phyloP scores from a whole-genome alignment of 2,329 filamentous ascomycete genomes.

The Pyrenophora seminiperda region DNA sequence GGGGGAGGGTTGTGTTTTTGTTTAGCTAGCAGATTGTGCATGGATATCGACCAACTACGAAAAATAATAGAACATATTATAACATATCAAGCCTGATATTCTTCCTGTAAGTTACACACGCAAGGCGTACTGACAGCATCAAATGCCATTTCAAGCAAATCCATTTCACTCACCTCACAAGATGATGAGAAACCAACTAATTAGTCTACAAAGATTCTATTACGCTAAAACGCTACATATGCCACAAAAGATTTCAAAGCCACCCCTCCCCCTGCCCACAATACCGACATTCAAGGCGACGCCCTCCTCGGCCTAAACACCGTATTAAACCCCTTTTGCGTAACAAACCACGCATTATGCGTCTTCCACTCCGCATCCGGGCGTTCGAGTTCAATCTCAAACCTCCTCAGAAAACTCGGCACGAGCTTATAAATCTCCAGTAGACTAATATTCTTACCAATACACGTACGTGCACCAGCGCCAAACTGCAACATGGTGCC shows the following conservation, averaged over 20 bases:
- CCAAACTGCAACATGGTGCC: slow-evolving; percentile 75
- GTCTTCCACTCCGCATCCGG: slow-evolving; percentile 53
- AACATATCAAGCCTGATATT: no score
- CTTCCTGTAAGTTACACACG: no score
- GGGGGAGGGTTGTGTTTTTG: background rate
- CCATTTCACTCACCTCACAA: no score
- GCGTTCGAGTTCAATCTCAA: slow-evolving; percentile 58
- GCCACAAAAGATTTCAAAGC: no score
- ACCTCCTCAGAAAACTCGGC: slow-evolving; percentile 65
- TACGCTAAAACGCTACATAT: no score
- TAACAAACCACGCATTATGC: slow-evolving; percentile 61
- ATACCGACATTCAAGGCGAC: slow-evolving; percentile 1
- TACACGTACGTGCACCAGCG: slow-evolving; percentile 71
- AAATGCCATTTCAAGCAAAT: no score
- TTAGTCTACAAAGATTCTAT: no score
- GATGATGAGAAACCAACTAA: no score
- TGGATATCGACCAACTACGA: no score
- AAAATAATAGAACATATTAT: no score
- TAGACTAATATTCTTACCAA: slow-evolving; percentile 61
- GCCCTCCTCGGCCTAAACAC: slow-evolving; percentile 45
- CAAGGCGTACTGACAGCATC: no score
- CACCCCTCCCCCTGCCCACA: no score
- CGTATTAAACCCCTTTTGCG: slow-evolving; percentile 53
- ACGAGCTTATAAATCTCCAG: slow-evolving; percentile 59
- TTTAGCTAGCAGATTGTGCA: background rate